Evolutionary conservation across 805 yeast species (phyloP), one percentile per base, ranked within the genome.

Genomic region (Yamadazyma tumulicola): DNA sequence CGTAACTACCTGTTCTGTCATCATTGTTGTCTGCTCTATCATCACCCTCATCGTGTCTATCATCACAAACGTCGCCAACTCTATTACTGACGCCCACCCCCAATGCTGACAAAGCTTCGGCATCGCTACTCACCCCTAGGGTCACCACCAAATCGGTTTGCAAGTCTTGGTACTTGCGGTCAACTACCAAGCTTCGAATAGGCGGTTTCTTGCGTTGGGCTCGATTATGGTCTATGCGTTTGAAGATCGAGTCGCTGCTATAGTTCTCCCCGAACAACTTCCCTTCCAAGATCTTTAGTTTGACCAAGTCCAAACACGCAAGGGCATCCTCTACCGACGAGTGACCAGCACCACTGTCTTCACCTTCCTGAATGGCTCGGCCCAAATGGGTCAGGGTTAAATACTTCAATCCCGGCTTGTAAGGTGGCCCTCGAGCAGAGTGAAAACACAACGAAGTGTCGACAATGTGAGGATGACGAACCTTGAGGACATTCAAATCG

Each of bases 271-370:
- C 97, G 56, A 73, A 83, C 2, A 68, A 59, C 5, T 59, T 52
- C 1, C 96, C 97, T 37, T 80, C 77, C 4, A 66, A 57, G 10
- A 88, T 57, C 51, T 89, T 88, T 45, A 78, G 47, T 46, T 84
- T 79, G 1, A 85, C 75, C 32, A 91, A 69, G 33, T 85, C 87
- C 49, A 89, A 64, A 52, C 96, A 85, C 1, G 95, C 79, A 19
- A 55, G 55, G 9, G 95, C 83, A 53, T 91, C 98, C 52, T 86
- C 96, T 4, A 82, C 70, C 0, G 97, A 83, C 34, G 89, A 84
- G 57, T 91, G 97, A 12, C 73, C 73, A 1, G 45, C 45, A 1
- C 95, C 95, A 3, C 55, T 45, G 3, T 39, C 45, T 17, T 68
- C 69, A n/a, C 82, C 80, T 17, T 59, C 60, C 56, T 93, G 97